phyloP scores from a whole-genome alignment of 148 eudicot species.

The Linanthus parryae region DNA sequence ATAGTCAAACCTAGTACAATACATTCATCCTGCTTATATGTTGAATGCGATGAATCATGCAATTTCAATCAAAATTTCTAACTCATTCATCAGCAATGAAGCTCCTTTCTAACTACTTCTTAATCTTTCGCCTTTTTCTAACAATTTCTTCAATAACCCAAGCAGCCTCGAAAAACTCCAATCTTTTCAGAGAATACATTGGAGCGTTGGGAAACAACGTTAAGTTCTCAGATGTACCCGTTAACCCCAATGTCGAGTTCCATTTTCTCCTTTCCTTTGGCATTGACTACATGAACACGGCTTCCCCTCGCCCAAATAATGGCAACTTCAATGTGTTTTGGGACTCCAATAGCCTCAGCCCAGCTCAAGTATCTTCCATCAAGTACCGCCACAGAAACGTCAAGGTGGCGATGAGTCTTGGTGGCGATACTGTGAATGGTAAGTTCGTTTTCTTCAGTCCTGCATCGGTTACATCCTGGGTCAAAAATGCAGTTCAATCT shows the following conservation, averaged over 20 bases:
- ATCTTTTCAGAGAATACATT: constrained; percentile 26
- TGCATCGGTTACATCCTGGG: constrained; percentile 15
- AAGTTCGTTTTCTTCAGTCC: constrained; percentile 11
- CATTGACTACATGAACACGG: constrained; percentile 18
- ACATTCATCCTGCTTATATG: no score
- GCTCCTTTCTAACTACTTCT: no score
- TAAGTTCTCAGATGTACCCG: constrained; percentile 23
- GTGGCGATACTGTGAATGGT: constrained; percentile 10
- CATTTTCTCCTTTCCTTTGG: constrained; percentile 24
- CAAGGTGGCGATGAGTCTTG: constrained; percentile 26
- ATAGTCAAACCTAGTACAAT: no score
- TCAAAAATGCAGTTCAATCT: constrained; percentile 14
- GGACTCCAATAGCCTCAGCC: constrained; percentile 21
- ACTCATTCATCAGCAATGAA: no score
- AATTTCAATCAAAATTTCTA: no score
- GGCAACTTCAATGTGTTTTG: constrained; percentile 19
- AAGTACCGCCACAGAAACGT: constrained; percentile 16
- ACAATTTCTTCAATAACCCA: constrained; percentile 4
- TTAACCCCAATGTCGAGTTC: constrained; percentile 17
- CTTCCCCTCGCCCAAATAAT: constrained; percentile 16
- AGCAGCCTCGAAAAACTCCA: constrained; percentile 11
- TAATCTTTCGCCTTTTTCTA: constrained; percentile 7
- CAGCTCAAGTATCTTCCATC: constrained; percentile 18
- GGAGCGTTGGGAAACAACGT: constrained; percentile 24
- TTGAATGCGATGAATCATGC: no score